Evolutionary conservation across 345 rosid species (phyloP).

Genomic region (Geranium brycei): DNA sequence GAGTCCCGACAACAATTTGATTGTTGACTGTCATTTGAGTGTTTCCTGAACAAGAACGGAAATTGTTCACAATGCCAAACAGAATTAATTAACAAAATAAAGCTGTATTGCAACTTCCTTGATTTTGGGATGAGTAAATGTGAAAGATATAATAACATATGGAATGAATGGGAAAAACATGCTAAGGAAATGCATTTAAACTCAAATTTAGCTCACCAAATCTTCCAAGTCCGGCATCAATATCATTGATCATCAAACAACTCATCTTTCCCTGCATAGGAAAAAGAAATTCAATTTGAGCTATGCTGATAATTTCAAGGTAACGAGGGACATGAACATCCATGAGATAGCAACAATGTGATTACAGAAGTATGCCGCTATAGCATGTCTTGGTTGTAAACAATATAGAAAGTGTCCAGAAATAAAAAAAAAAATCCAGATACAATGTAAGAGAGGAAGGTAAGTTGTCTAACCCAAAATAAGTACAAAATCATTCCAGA

Average conservation of each 20-base stretch:
- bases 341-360: neutral
- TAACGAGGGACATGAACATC: neutral
- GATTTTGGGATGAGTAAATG: neutral
- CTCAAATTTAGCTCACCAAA: constrained; percentile 48
- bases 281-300: constrained; percentile 3
- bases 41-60: constrained; percentile 35
- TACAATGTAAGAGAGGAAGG: neutral
- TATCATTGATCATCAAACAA: constrained; percentile 88
- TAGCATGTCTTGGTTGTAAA: neutral
- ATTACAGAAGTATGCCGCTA: neutral
- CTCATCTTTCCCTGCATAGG: constrained; percentile 91
- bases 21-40: constrained; percentile 94
- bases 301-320: neutral
- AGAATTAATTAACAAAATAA: neutral
- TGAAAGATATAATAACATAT: neutral
- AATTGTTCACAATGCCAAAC: neutral
- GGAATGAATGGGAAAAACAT: neutral
- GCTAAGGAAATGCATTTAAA: neutral
- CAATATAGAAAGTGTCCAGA: neutral
- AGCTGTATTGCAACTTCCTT: neutral
- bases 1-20: constrained; percentile 83
- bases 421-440: too few species aligned
- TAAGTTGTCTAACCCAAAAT: neutral
- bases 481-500: neutral
- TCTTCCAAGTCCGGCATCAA: constrained; percentile 97